Percentiles rank a stretch among this genome's conserved stretches.
These are phyloP conservation scores for Sextonia rubra DNA, from an alignment of 164 flowering plant genomes.

Conservation along the genomic window DNA sequence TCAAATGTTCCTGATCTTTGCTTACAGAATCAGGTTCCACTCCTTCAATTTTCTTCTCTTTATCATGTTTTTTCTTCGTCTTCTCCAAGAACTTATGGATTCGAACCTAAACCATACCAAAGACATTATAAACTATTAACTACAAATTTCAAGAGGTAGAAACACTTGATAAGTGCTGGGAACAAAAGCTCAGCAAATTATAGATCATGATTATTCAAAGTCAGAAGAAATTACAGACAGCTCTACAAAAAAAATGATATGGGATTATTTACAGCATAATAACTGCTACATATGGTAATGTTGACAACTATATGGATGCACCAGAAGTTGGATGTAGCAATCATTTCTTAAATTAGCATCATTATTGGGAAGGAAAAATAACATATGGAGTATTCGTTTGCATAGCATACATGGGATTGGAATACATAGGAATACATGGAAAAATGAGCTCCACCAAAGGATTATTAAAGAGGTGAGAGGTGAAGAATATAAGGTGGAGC, in stretches of 20 bases:
- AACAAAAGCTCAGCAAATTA: neutral
- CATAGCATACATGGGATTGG: too few species aligned
- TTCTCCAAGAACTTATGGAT: slow-evolving; percentile 71
- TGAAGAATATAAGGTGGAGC: too few species aligned
- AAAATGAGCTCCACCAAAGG: too few species aligned
- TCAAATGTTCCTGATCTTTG: slow-evolving; percentile 44
- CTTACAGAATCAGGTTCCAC: slow-evolving; percentile 24
- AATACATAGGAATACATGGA: too few species aligned
- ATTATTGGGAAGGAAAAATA: too few species aligned
- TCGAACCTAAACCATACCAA: slow-evolving; percentile 52
- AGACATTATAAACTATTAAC: slow-evolving; percentile 3
- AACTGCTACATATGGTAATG: neutral
- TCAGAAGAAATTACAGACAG: neutral
- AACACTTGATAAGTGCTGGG: neutral
- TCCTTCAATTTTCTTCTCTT: slow-evolving; percentile 18
- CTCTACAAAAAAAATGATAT: neutral
- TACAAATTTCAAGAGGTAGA: neutral
- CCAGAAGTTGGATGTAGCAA: neutral
- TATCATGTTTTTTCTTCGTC: slow-evolving; percentile 40
- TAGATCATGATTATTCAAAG: too few species aligned
- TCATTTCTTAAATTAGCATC: too few species aligned
- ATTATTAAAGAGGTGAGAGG: too few species aligned
- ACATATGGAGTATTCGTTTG: too few species aligned
- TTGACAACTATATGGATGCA: neutral
- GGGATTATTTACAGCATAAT: neutral